A percentile compares a stretch with the other conserved stretches of the same genome.
phyloP scores from a whole-genome alignment of 2,329 filamentous ascomycete species.

The Stachybotrys chartarum region DNA sequence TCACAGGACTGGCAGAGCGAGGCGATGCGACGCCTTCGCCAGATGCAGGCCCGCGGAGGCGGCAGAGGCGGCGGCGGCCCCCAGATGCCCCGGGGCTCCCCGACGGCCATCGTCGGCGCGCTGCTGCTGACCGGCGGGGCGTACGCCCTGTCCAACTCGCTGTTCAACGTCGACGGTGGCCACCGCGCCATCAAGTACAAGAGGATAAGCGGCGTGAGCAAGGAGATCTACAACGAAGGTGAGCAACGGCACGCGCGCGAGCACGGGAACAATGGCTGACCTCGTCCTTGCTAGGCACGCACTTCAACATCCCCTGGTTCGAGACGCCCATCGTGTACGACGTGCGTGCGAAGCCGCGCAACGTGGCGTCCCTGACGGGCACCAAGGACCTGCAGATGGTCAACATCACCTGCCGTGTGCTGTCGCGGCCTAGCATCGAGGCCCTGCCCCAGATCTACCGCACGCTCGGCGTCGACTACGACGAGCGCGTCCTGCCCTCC shows the following conservation, averaged over 20 bases:
- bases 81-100: conserved; percentile 30
- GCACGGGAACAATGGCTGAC: background rate
- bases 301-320: conserved; percentile 92
- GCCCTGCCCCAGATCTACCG: conserved; percentile 95
- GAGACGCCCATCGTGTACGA: conserved; percentile 96
- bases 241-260: conserved; percentile 11
- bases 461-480: conserved; percentile 90
- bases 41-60: conserved; percentile 37
- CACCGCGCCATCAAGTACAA: conserved; percentile 99
- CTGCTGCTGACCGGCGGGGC: conserved; percentile 40
- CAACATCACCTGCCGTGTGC: conserved; percentile 99
- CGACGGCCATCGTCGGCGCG: conserved; percentile 32
- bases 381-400: conserved; percentile 99
- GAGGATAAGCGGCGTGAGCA: conserved; percentile 83
- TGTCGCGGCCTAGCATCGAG: conserved; percentile 80
- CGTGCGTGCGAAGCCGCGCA: conserved; percentile 93
- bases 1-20: conserved; percentile 39
- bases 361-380: conserved; percentile 92
- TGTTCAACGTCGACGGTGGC: conserved; percentile 90
- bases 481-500: conserved; percentile 91
- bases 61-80: conserved; percentile 26
- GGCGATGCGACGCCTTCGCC: conserved; percentile 42
- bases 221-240: conserved; percentile 97
- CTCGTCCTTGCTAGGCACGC: conserved; percentile 62
- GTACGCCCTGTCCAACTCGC: conserved; percentile 49